phyloP scores from a whole-genome alignment of 352 stramenopile species.

The Blastocystis sp. region DNA sequence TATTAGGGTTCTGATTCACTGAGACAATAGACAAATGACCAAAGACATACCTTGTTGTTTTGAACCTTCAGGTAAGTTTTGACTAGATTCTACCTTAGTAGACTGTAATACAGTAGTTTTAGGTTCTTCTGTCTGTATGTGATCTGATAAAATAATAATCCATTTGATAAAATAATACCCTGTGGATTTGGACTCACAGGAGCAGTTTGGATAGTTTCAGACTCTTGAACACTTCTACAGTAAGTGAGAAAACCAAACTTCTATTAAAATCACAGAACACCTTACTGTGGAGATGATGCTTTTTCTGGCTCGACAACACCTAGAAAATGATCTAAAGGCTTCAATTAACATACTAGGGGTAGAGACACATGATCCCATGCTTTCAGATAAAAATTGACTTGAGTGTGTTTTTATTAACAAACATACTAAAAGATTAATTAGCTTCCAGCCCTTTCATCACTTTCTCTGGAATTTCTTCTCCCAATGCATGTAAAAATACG shows the following conservation, averaged over 20 bases:
- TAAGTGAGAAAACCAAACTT: background rate
- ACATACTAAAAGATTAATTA: slow-evolving; percentile 4
- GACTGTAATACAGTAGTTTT: background rate
- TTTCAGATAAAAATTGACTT: background rate
- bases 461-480: background rate
- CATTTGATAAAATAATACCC: too few species aligned
- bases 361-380: slow-evolving; percentile 22
- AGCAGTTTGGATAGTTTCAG: too few species aligned
- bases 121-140: too few species aligned
- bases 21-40: too few species aligned
- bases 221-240: too few species aligned
- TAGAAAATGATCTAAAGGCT: background rate
- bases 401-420: background rate
- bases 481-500: slow-evolving; percentile 18
- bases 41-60: too few species aligned
- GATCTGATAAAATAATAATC: too few species aligned
- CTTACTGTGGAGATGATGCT: background rate
- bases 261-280: background rate
- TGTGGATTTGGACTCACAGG: too few species aligned
- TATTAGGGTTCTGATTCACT: too few species aligned
- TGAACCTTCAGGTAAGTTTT: background rate
- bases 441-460: background rate
- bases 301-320: background rate
- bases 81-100: background rate
- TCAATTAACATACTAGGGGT: background rate